Base-by-base conservation (phyloP, 1,139 yeast species). In the Hemisphaericaspora subhashii region DNA sequence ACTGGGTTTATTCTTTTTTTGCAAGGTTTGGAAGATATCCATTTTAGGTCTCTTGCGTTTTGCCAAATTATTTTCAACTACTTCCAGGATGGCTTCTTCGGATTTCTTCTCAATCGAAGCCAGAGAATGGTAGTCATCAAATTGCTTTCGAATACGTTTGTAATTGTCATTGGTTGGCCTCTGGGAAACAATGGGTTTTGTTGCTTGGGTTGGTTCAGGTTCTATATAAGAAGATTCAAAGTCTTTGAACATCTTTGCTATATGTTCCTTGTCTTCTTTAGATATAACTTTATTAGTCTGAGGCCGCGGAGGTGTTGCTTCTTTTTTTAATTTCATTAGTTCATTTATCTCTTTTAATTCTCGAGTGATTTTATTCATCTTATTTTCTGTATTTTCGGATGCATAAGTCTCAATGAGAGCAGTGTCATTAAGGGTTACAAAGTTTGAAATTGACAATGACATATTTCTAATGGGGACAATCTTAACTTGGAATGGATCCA, bases 361-460 rank as follows among this genome's bases (percentile, higher is more conserved):
- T 29, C 50, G 49, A n/a, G 47, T 44, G 8, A 52, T 45, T 31
- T 53, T 50, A 24, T 50, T 47, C 8, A 33, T 35, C 7, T 26
- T 38, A 41, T 32, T 23, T 34, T 12, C 39, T 31, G 17, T 47
- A 46, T 22, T 49, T 53, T 33, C 57, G 55, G 27, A 36, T 4
- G 77, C 62, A 58, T 78, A 76, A n/a, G 72, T 65, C 40, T 80
- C 77, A 7, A 81, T 71, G 4, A 79, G 66, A 40, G 65, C 68
- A 8, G 65, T 60, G 11, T 62, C 66, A 25, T 64, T 64, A 0
- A 72, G 48, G 8, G 66, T 64, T 15, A 71, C 77, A 53, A 85
- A 79, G 40, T 76, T 77, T 1, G 83, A 68, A 2, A 83, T 61
- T 0, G 72, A 66, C 41, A 83, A 58, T 14, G 77, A 74, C 45